Conservation (phyloP, 306 rosid species). For the Castanopsis chinensis region DNA sequence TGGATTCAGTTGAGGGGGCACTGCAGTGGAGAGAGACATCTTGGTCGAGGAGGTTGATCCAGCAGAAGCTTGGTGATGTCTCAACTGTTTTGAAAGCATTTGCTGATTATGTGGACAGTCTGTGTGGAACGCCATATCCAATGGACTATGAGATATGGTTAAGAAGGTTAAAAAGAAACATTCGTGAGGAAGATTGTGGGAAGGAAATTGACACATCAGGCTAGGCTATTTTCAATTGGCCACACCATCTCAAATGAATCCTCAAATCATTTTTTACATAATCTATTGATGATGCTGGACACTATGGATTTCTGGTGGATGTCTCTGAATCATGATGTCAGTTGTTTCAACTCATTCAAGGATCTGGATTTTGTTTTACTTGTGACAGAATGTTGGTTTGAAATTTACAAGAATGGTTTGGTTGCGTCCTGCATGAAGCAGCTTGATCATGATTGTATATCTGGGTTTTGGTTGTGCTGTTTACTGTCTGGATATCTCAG, state of each 20-base stretch:
- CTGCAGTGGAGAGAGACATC: slow-evolving; percentile 91
- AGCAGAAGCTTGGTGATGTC: slow-evolving; percentile 89
- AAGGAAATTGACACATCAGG: slow-evolving; percentile 71
- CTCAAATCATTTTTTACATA: slow-evolving; percentile 20
- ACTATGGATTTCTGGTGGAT: slow-evolving; percentile 29
- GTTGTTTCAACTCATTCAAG: slow-evolving; percentile 20
- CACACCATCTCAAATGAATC: slow-evolving; percentile 18
- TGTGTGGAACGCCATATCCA: slow-evolving; percentile 95
- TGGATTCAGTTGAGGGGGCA: slow-evolving; percentile 95
- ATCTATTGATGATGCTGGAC: slow-evolving; percentile 24
- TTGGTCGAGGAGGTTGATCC: slow-evolving; percentile 93
- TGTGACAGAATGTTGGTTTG: slow-evolving; percentile 16
- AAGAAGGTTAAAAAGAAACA: slow-evolving; percentile 79
- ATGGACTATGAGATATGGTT: slow-evolving; percentile 92
- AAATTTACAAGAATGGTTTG: slow-evolving; percentile 11
- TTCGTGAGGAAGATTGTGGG: slow-evolving; percentile 74
- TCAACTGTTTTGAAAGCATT: slow-evolving; percentile 89
- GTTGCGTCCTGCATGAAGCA: slow-evolving; percentile 20
- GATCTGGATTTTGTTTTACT: slow-evolving; percentile 24
- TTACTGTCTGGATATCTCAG: slow-evolving; percentile 16
- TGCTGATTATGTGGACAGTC: slow-evolving; percentile 95
- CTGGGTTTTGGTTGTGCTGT: slow-evolving; percentile 17
- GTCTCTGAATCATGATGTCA: slow-evolving; percentile 30
- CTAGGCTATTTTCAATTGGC: slow-evolving; percentile 31
- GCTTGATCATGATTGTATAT: slow-evolving; percentile 19